phyloP scores from a whole-genome alignment of 2,329 filamentous ascomycete genomes.

The Microcera coccophila region DNA sequence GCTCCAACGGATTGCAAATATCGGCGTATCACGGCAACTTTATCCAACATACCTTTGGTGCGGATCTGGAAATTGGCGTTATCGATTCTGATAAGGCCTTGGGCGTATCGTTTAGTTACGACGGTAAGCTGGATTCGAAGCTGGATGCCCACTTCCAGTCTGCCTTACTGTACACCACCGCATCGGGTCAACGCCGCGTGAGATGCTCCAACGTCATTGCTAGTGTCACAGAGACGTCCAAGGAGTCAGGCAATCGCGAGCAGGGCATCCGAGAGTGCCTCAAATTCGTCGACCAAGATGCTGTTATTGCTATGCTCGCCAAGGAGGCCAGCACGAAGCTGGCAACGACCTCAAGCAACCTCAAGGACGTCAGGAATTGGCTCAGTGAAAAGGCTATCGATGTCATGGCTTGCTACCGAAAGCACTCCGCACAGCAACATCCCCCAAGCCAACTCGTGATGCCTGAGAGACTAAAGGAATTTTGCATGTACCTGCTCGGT shows the following conservation, averaged over 20 bases:
- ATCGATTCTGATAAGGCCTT: conserved; percentile 93
- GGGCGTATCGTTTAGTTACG: conserved; percentile 86
- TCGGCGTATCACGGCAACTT: conserved; percentile 96
- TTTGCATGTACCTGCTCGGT: conserved; percentile 91
- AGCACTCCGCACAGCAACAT: conserved; percentile 80
- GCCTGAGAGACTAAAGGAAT: conserved; percentile 93
- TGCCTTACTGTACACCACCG: conserved; percentile 89
- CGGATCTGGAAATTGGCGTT: conserved; percentile 88
- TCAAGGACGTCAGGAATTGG: conserved; percentile 80
- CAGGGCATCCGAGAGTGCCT: conserved; percentile 72
- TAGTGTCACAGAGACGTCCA: conserved; percentile 70
- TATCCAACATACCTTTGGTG: conserved; percentile 89
- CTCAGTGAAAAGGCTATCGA: conserved; percentile 91
- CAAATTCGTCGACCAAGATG: conserved; percentile 94
- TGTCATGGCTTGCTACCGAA: conserved; percentile 85
- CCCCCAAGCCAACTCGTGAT: conserved; percentile 91
- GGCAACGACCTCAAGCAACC: conserved; percentile 59
- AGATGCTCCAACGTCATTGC: conserved; percentile 92
- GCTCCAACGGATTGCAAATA: conserved; percentile 92
- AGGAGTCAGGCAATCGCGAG: conserved; percentile 36
- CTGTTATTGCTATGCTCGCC: conserved; percentile 80
- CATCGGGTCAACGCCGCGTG: conserved; percentile 81
- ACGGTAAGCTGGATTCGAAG: conserved; percentile 95
- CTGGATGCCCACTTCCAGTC: conserved; percentile 97
- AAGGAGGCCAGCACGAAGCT: conserved; percentile 93